A percentile compares a stretch with the other conserved stretches of the same genome.
Evolutionary conservation across 169 alveolate species (phyloP).

Genomic region (Eimeria brunetti): DNA sequence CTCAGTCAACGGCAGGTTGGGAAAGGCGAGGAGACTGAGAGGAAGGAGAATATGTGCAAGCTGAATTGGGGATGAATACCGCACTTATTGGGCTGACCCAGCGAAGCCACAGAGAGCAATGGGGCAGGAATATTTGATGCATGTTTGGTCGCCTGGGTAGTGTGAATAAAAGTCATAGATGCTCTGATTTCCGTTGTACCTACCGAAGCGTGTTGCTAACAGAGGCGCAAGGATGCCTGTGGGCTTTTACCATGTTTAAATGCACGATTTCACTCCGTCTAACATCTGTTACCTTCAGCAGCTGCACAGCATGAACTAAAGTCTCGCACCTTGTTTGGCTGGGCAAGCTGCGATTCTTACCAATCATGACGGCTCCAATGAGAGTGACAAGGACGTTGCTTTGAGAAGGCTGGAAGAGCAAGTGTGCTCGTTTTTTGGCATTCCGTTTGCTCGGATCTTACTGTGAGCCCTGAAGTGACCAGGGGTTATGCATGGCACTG

Average conservation of each 20-base stretch:
- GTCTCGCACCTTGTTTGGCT: background rate
- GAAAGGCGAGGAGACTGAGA: conserved; percentile 23
- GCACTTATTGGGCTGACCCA: conserved; percentile 14
- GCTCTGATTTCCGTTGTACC: background rate
- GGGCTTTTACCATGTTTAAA: background rate
- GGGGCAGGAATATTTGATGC: conserved; percentile 67
- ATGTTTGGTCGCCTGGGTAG: conserved; percentile 59
- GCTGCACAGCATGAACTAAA: background rate
- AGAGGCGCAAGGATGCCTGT: conserved; percentile 59
- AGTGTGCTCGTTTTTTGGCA: background rate
- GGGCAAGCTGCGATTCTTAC: conserved; percentile 32
- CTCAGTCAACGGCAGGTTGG: conserved; percentile 41
- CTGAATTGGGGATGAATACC: background rate
- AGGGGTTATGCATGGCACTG: background rate
- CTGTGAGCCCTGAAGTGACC: conserved; percentile 57
- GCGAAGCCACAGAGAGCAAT: conserved; percentile 66
- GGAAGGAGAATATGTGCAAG: background rate
- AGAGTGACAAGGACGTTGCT: conserved; percentile 48
- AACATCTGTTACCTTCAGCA: conserved; percentile 60
- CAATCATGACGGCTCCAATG: conserved; percentile 63
- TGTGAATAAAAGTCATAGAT: background rate
- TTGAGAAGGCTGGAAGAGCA: conserved; percentile 71
- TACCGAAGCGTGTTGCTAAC: conserved; percentile 53
- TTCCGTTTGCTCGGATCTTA: background rate
- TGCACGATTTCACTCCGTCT: background rate